A percentile compares a stretch with the other conserved stretches of the same genome.
Evolutionary conservation across 108 stramenopile species (phyloP).

Genomic region (Heterococcus sp.): DNA sequence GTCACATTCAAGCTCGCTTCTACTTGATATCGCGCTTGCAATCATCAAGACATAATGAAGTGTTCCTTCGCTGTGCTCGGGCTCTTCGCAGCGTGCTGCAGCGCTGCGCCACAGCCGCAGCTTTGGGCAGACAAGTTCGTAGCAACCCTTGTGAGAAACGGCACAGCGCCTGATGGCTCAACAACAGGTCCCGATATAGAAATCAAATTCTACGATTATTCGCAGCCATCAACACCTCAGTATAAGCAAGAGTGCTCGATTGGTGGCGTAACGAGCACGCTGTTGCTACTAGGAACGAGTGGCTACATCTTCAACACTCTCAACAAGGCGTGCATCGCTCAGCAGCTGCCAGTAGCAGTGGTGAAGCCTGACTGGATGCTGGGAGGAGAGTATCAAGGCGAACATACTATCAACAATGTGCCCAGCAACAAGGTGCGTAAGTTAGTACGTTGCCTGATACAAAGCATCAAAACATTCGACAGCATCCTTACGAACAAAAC

Average conservation of each 20-base stretch:
- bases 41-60: too few species aligned
- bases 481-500: too few species aligned
- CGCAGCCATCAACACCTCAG: neutral
- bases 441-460: neutral
- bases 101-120: too few species aligned
- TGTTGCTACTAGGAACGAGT: neutral
- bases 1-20: too few species aligned
- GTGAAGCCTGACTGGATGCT: neutral
- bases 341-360: neutral
- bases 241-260: neutral
- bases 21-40: too few species aligned
- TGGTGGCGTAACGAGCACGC: neutral
- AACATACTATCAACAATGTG: neutral
- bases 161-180: neutral
- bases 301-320: neutral
- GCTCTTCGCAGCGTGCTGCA: too few species aligned
- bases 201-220: neutral
- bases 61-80: too few species aligned
- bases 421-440: neutral
- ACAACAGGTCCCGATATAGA: neutral
- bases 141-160: neutral
- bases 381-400: neutral
- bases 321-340: neutral
- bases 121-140: neutral
- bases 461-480: too few species aligned